Conservation (phyloP, 371 early-diverging fungal species). For the Parasitella parasitica region DNA sequence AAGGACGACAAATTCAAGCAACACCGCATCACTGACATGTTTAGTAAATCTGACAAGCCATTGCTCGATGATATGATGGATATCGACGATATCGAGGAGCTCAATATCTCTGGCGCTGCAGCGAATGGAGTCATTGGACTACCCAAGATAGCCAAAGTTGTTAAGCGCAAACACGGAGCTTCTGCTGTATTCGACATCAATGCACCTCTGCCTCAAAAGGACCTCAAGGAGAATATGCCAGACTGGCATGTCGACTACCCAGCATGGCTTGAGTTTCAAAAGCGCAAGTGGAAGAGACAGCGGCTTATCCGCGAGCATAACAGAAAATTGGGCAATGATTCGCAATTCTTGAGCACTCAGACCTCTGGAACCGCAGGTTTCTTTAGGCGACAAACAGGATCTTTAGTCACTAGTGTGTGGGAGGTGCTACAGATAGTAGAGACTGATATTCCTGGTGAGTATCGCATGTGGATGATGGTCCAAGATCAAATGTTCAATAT, state of each 20-base stretch:
- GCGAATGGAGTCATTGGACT: not conserved
- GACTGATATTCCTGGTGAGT: conserved; percentile 83
- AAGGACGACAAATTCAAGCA: conserved; percentile 81
- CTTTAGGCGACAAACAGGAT: conserved; percentile 60
- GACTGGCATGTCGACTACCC: conserved; percentile 58
- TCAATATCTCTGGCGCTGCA: conserved; percentile 25
- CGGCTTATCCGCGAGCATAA: conserved; percentile 51
- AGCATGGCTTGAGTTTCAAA: conserved; percentile 69
- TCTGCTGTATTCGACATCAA: conserved; percentile 14
- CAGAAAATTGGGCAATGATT: conserved; percentile 28
- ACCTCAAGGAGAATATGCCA: conserved; percentile 50
- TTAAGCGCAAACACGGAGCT: conserved; percentile 23
- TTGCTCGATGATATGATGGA: conserved; percentile 17
- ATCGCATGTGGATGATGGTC: conserved; percentile 80
- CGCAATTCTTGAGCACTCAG: not conserved
- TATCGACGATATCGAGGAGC: conserved; percentile 33
- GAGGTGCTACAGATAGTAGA: conserved; percentile 84
- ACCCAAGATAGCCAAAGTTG: conserved; percentile 35
- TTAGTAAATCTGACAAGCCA: conserved; percentile 46
- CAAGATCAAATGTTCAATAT: conserved; percentile 69
- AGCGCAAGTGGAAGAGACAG: conserved; percentile 70
- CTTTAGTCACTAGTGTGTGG: conserved; percentile 65
- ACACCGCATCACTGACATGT: conserved; percentile 85
- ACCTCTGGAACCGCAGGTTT: conserved; percentile 32
- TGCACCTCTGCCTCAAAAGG: conserved; percentile 34